Base-by-base conservation (phyloP, 1,139 yeast genomes). In the Petasospora fabianii region DNA sequence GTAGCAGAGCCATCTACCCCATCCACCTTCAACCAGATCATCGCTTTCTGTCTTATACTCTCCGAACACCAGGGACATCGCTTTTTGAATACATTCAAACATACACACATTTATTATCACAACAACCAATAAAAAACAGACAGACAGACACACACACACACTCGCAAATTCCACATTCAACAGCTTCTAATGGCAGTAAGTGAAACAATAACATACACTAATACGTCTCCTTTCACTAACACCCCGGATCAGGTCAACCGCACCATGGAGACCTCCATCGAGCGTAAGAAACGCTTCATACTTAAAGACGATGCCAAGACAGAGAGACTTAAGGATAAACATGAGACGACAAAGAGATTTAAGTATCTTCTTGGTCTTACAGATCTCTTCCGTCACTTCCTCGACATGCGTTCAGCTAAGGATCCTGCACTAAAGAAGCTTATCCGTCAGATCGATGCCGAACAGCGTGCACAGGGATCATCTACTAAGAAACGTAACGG, bases 381-480 rank as follows among this genome's bases (percentile, higher is more conserved):
- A 6, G 94, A 87, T 38, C 66, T 90, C 44, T 92, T 92, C 58
- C 78, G 95, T 38, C 90, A 87, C 56, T 92, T 92, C 59, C 86
- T 92, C 44, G 92, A 88, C 55, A 69, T 81, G 34, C 78, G 82
- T 49, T 92, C 96, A 9, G 71, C 83, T 32, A 77, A 79, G 50
- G 96, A 90, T 56, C 75, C 79, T 7, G 69, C 68, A 13, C 78
- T 88, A 55, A 72, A 73, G 58, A 68, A 69, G 47, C 65, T 83
- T 32, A 65, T 84, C 40, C 70, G 73, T 44, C 75, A 71, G 42
- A 65, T 77, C 21, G 87, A 78, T 49, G 63, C 65, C 39, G 69
- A 68, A 48, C 57, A 38, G 42, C 52, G 42, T 13, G 30, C 36
- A 3, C 20, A 30, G 27, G 56, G 50, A n/a, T 56, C 51, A 36